Evolutionary conservation across 2,329 filamentous ascomycete genomes (phyloP), one percentile per base, ranked within the genome.

Genomic region (Drechslerella dactyloides): DNA sequence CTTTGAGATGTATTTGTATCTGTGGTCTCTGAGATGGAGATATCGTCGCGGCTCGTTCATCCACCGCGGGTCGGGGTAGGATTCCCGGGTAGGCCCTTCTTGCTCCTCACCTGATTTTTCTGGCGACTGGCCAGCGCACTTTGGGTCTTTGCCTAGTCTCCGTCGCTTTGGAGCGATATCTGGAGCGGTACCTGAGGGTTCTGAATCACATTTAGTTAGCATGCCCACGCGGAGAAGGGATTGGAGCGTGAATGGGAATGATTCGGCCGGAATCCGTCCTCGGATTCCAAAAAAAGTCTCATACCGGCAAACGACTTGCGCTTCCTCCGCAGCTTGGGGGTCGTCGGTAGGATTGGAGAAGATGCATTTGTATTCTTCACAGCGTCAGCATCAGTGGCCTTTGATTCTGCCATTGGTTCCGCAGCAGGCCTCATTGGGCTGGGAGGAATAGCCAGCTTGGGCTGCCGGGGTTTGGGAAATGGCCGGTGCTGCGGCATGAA

Each of bases 1-100:
- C 54, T 72, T 72, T 13, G 68, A 72, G 21, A 72, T 72, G 33
- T 72, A 72, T 40, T 72, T 72, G 35, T 65, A 72, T 55, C 60
- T 60, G 51, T 72, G 68, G 33, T 64, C 60, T 30, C 60, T 58
- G 7, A 65, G 55, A 24, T 65, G 50, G 51, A 72, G 54, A 24
- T 65, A 65, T 19, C 60, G 59, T 21, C 60, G 54, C 46, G 68
- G 68, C n/a, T 72, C 60, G 17, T 72, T 72, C 68, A 72, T 72
- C 68, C 68, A 72, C 33, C 68, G 68, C 17, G 68, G 68, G 42
- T 72, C 68, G 21, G 68, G 68, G 21, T 72, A 72, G 40, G 68
- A 72, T 50, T 72, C 68, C 11, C 68, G 51, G 11, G 60, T 59
- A 13, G 68, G 33, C 21, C 60, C 56, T 24, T 72, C 68, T 13